Base-by-base conservation (phyloP, 176 grass and related monocot species). In the Carex pumila region DNA sequence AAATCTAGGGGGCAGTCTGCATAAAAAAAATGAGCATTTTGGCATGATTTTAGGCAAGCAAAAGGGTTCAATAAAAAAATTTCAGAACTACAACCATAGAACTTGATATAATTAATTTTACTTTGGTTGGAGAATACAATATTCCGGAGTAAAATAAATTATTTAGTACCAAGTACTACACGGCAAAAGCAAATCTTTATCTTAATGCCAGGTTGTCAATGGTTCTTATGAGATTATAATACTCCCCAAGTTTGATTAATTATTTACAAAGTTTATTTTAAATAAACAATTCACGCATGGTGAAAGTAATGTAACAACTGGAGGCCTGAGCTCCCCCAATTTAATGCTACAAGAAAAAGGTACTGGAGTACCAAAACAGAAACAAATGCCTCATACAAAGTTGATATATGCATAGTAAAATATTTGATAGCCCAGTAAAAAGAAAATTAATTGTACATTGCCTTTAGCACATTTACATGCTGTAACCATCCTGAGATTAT, bases 1-100 rank as follows among this genome's bases (percentile, higher is more conserved):
- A 91, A 91, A 94, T 93, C 92, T 72, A 98, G 67, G 10, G 95
- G 95, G 37, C 95, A 98, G 39, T 98, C 95, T 98, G 88, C 86
- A 67, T 56, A 14, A 70, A 41, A 0, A 85, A 75, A 31, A 86
- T 45, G 43, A 21, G 56, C 65, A 3, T 10, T 18, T 81, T 65
- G 3, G 22, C 22, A 43, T 81, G 2, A 65, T 29, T 22, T 41
- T 81, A 61, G 58, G 56, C 18, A 21, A 29, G 30, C 32, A 81
- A 41, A 37, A 37, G 4, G 54, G 18, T 30, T 54, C 3, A 61
- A 80, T 65, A 7, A 64, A 52, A 50, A 53, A 83, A 3, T 9
- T 55, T 55, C 13, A 56, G 21, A 56, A 18, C 54, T 54, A 29
- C 73, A 78, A 11, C 3, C 52, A 34, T 57, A 78, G 29, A 18